Base-by-base conservation (phyloP, 2,329 filamentous ascomycete genomes). In the Massarina eburnea region DNA sequence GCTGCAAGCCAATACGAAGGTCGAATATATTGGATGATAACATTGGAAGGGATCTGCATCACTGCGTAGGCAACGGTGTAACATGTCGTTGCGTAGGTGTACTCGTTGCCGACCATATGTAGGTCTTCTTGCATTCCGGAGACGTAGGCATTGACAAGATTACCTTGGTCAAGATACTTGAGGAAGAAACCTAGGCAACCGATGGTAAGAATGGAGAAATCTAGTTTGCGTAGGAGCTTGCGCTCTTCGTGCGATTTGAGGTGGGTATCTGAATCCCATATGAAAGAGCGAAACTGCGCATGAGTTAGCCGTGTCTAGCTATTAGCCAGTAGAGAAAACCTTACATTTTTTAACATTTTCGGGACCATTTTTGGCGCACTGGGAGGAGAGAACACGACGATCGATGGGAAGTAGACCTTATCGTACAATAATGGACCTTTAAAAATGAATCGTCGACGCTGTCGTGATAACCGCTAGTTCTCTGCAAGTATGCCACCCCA, bases 151-250 rank as follows among this genome's bases (percentile, higher is more conserved):
- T 50, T 50, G 24, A 38, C 26, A n/a, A 50, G 33, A 20, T 53
- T 53, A 15, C 22, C 27, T 26, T 39, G 42, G 24, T 45, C 42
- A 15, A 51, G 45, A 14, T 49, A 49, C 15, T 52, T 52, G 21
- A 52, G 35, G 15, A 45, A 45, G 29, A 46, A 52, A 8, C 43
- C 40, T 8, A 52, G 32, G 19, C 49, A 52, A 14, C 43, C 36
- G 57, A 77, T 75, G 0, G 74, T 74, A 12, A 79, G 54, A 26
- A 80, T 68, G 1, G 69, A 71, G 7, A 66, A 59, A 53, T 79
- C 76, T 17, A 79, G 58, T 52, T 78, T 78, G 50, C 75, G 74
- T 3, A 79, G 52, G 26, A 79, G 65, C 27, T 64, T 61, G 3
- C 75, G 68, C 53, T 79, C 76, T 45, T 77, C 71, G 0, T 72